A percentile compares a stretch with the other conserved stretches of the same genome.
Evolutionary conservation across 169 alveolate genomes (phyloP).

Genomic region (Plasmodium gallinaceum): DNA sequence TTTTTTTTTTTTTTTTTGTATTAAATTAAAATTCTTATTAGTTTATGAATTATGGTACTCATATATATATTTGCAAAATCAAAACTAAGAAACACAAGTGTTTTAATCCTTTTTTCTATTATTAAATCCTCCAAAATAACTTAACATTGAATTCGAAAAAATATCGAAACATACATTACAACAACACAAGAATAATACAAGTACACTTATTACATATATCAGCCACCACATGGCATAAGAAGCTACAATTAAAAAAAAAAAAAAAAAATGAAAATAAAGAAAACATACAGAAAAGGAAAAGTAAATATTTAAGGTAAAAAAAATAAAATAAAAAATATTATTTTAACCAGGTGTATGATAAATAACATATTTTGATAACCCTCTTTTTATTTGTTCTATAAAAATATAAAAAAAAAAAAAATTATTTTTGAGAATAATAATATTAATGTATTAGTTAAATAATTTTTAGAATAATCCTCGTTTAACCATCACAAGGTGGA

Average conservation of each 20-base stretch:
- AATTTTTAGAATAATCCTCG: background rate
- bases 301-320: background rate
- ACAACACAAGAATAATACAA: conserved; percentile 71
- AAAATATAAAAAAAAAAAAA: conserved; percentile 14
- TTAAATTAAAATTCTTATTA: too few relatives aligned
- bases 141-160: conserved; percentile 42
- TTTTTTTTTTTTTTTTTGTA: too few relatives aligned
- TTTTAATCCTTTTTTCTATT: conserved; percentile 27
- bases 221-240: conserved; percentile 78
- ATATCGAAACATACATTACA: conserved; percentile 67
- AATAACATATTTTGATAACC: conserved; percentile 60
- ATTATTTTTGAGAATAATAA: too few relatives aligned
- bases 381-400: conserved; percentile 44
- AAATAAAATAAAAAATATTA: background rate
- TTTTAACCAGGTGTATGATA: conserved; percentile 70
- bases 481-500: conserved; percentile 82
- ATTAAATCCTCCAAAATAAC: conserved; percentile 28
- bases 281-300: background rate
- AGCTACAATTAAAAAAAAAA: conserved; percentile 12
- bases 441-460: background rate
- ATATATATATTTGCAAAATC: too few relatives aligned
- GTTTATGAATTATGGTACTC: too few relatives aligned
- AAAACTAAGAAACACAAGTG: too few relatives aligned
- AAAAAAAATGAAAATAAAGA: background rate
- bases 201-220: conserved; percentile 48